phyloP scores from a whole-genome alignment of 2,329 filamentous ascomycete species.

The Fusarium pseudograminearum region DNA sequence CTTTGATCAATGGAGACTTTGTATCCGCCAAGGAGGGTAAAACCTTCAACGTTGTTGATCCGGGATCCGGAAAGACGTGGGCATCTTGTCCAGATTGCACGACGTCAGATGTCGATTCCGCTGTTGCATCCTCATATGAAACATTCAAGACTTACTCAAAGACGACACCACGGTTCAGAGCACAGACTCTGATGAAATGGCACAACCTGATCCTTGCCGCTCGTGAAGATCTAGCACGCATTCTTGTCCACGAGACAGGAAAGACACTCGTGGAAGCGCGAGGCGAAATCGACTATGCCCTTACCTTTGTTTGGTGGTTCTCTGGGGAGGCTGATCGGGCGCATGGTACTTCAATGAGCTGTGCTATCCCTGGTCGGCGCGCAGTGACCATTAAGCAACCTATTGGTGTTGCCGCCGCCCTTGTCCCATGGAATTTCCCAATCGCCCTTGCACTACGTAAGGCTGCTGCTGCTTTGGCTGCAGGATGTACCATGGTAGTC shows the following conservation, averaged over 20 bases:
- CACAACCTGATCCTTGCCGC: constrained; percentile 51
- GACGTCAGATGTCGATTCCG: constrained; percentile 47
- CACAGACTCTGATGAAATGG: constrained; percentile 54
- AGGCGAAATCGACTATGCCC: constrained; percentile 67
- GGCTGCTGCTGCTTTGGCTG: constrained; percentile 70
- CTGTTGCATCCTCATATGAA: constrained; percentile 44
- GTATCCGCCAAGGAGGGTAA: background rate
- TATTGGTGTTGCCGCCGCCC: constrained; percentile 51
- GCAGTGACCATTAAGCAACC: constrained; percentile 75
- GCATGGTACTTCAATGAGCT: constrained; percentile 68
- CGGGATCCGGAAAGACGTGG: constrained; percentile 3
- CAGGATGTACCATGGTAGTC: constrained; percentile 80
- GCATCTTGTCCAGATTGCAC: constrained; percentile 11
- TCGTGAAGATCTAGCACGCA: constrained; percentile 55
- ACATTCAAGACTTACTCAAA: constrained; percentile 56
- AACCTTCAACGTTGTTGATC: constrained; percentile 5
- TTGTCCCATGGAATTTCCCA: constrained; percentile 69
- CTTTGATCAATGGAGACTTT: constrained; percentile 8
- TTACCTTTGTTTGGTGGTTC: constrained; percentile 69
- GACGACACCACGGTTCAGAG: constrained; percentile 51
- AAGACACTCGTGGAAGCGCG: constrained; percentile 67
- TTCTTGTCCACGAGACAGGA: constrained; percentile 64
- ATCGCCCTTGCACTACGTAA: constrained; percentile 63
- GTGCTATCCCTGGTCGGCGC: constrained; percentile 59
- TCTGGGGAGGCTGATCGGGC: constrained; percentile 58